Base-by-base conservation (phyloP, 148 eudicot genomes). In the Rhododendron griersonianum region DNA sequence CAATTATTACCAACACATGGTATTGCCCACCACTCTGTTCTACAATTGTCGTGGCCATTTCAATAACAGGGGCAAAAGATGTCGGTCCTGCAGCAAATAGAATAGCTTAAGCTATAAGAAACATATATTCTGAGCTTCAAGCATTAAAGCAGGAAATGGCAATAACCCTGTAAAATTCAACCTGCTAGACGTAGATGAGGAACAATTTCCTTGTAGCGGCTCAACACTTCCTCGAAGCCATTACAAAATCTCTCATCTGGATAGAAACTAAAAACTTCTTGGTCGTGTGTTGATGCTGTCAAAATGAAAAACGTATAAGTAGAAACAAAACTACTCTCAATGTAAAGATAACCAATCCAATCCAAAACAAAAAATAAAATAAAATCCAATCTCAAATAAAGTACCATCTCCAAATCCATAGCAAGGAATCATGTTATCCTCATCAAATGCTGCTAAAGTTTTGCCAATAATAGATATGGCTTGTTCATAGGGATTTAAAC, bases 381-480 rank as follows among this genome's bases (percentile, higher is more conserved):
- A 35, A 23, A 82, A 11, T 19, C 73, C 18, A 53, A 81, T 81
- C 50, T 71, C 69, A 48, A 61, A 81, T 65, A 28, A 57, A 35
- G n/a, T 95, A 97, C 99, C 99, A 88, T 97, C 99, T 89, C 99
- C 99, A 92, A 97, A 97, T 87, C 99, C 99, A 85, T 67, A 97
- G 87, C 99, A 97, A 4, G 99, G 98, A 85, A 97, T 97, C 89
- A 97, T 78, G 89, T 97, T 97, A 87, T 97, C 99, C 81, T 97
- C 99, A 80, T 97, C 99, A 83, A 97, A 97, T 77, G 90, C 92
- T 57, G 95, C 94, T 81, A 96, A 90, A 41, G 98, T 97, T 93
- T 91, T 95, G 87, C 98, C 99, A 71, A 97, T 93, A 65, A 97
- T 97, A 55, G 98, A 91, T 86, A 97, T 97, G 76, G 98, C 99